These are phyloP conservation scores for Pseudozyma sp. DNA, from an alignment of 1,284 basidiomycete species.

Conservation along the genomic window DNA sequence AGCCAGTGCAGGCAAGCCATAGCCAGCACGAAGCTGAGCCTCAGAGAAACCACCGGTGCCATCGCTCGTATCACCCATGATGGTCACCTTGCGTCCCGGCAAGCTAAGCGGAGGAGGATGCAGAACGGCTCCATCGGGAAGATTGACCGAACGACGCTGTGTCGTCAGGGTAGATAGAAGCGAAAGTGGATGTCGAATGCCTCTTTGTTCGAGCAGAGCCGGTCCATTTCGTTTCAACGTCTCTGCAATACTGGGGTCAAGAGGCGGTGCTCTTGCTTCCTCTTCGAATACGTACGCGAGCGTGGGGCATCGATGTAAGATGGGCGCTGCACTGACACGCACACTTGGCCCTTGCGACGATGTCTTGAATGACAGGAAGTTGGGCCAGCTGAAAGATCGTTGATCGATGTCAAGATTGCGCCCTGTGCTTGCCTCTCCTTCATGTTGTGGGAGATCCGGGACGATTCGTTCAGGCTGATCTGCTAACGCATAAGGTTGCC, in stretches of 20 bases:
- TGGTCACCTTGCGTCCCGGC: conserved; percentile 61
- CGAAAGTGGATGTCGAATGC: conserved; percentile 61
- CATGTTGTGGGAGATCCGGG: conserved; percentile 58
- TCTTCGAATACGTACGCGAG: conserved; percentile 65
- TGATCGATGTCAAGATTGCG: conserved; percentile 56
- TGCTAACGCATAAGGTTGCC: conserved; percentile 15
- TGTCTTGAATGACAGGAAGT: conserved; percentile 44
- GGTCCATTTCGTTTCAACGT: conserved; percentile 56
- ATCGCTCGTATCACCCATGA: conserved; percentile 66
- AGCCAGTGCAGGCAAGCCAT: conserved; percentile 22
- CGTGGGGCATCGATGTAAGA: conserved; percentile 64
- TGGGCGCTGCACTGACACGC: conserved; percentile 62
- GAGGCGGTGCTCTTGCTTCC: conserved; percentile 36
- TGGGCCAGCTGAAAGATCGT: conserved; percentile 54
- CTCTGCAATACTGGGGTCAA: conserved; percentile 45
- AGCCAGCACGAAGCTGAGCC: conserved; percentile 17
- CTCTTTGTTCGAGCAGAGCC: conserved; percentile 46
- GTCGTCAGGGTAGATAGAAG: conserved; percentile 50
- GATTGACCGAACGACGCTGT: conserved; percentile 45
- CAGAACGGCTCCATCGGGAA: conserved; percentile 61
- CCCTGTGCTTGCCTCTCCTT: conserved; percentile 55
- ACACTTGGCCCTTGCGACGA: conserved; percentile 37
- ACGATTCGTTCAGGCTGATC: conserved; percentile 37
- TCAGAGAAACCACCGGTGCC: conserved; percentile 53
- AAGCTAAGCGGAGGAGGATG: conserved; percentile 58